A percentile compares a stretch with the other conserved stretches of the same genome.
These are phyloP conservation scores for Babesia bovis DNA, from an alignment of 169 alveolate species.

Conservation along the genomic window DNA sequence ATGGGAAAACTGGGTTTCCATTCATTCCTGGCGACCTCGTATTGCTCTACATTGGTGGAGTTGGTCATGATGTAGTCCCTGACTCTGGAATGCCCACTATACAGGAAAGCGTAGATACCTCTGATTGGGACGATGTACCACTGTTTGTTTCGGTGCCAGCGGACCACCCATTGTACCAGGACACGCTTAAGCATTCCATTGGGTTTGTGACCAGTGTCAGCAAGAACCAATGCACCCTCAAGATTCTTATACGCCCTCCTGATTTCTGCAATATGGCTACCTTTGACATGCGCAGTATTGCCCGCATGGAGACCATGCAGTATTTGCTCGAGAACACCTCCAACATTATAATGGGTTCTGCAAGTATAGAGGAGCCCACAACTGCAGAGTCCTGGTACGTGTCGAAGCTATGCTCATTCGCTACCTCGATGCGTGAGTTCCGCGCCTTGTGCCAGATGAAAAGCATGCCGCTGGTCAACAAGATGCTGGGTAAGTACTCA, in stretches of 20 bases:
- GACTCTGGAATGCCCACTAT: background rate
- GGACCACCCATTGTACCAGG: conserved; percentile 50
- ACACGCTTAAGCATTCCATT: conserved; percentile 31
- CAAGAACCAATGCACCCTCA: conserved; percentile 5
- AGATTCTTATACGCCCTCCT: conserved; percentile 49
- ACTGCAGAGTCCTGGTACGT: conserved; percentile 46
- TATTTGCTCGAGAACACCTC: background rate
- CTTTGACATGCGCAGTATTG: conserved; percentile 45
- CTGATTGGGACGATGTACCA: conserved; percentile 4
- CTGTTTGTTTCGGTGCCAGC: conserved; percentile 12
- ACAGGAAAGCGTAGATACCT: background rate
- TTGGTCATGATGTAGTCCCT: conserved; percentile 23
- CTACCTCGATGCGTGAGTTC: conserved; percentile 59
- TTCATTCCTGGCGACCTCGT: conserved; percentile 51
- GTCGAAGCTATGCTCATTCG: conserved; percentile 32
- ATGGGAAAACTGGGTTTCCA: conserved; percentile 4
- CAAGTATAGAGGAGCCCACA: background rate
- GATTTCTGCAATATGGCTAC: conserved; percentile 27
- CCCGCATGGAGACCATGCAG: conserved; percentile 48
- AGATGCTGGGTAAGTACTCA: conserved; percentile 4
- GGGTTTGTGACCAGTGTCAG: conserved; percentile 33
- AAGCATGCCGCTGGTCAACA: conserved; percentile 41
- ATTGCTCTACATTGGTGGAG: conserved; percentile 20
- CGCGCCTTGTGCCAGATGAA: conserved; percentile 50
- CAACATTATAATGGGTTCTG: background rate